Conservation (phyloP, 2,329 filamentous ascomycete genomes). For the Stachybotrys elegans region DNA sequence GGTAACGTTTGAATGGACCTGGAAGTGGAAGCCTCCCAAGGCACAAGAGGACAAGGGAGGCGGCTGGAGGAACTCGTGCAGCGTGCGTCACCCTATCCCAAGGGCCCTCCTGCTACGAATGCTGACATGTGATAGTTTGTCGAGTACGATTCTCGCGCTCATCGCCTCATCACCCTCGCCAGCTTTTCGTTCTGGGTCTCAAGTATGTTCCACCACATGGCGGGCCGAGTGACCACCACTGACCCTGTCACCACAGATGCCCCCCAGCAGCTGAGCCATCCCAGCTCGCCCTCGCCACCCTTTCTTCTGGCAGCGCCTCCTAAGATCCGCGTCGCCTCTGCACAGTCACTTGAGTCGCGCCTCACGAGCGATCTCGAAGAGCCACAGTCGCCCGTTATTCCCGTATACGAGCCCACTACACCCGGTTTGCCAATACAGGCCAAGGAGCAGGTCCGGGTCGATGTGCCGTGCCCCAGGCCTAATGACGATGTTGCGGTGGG, state of each 20-base stretch:
- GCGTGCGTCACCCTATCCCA: constrained; percentile 45
- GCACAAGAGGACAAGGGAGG: constrained; percentile 73
- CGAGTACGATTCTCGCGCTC: constrained; percentile 91
- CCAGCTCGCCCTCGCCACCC: constrained; percentile 64
- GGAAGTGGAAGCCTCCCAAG: constrained; percentile 95
- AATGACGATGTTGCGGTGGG: constrained; percentile 78
- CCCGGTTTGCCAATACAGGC: constrained; percentile 17
- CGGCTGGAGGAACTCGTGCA: constrained; percentile 95
- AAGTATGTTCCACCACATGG: constrained; percentile 44
- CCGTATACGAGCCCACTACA: constrained; percentile 30
- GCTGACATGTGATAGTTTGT: constrained; percentile 61
- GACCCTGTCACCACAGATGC: constrained; percentile 35
- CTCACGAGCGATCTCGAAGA: constrained; percentile 67
- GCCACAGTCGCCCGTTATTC: constrained; percentile 46
- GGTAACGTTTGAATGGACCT: constrained; percentile 89
- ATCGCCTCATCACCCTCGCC: constrained; percentile 80
- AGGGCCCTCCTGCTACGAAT: constrained; percentile 1
- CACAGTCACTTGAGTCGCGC: constrained; percentile 80
- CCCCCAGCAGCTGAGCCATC: constrained; percentile 43
- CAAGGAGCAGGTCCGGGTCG: constrained; percentile 67
- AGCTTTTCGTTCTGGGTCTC: constrained; percentile 95
- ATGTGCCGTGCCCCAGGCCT: constrained; percentile 79
- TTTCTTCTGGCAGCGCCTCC: constrained; percentile 69
- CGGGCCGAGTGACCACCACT: constrained; percentile 5
- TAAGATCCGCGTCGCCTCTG: constrained; percentile 76